phyloP scores from a whole-genome alignment of 129 eudicot genomes.

The Arctium minus region DNA sequence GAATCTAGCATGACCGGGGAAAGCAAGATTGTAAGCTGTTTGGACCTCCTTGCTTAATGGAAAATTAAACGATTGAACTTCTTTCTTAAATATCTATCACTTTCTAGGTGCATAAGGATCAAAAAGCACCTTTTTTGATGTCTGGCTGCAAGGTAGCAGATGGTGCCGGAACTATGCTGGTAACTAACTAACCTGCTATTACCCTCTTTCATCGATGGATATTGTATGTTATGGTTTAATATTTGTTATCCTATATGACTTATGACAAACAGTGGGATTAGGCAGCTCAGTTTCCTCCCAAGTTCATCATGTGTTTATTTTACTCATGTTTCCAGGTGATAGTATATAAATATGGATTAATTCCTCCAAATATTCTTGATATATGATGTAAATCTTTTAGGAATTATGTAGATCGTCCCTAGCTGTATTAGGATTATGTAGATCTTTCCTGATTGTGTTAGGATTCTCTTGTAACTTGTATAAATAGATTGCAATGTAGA shows the following conservation, averaged over 20 bases:
- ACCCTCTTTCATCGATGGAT: background rate
- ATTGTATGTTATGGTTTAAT: background rate
- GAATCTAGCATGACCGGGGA: slow-evolving; percentile 99
- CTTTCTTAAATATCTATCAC: slow-evolving; percentile 11
- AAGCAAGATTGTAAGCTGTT: slow-evolving; percentile 92
- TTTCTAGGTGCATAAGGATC: slow-evolving; percentile 68
- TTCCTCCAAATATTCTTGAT: no score
- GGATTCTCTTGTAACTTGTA: no score
- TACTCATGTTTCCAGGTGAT: no score
- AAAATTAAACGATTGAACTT: background rate
- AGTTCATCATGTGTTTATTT: background rate
- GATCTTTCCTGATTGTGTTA: no score
- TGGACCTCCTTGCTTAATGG: slow-evolving; percentile 21
- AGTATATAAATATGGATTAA: no score
- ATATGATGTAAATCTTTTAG: no score
- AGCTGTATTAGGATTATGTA: no score
- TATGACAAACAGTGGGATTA: background rate
- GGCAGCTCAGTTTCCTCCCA: background rate
- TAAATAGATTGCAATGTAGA: no score
- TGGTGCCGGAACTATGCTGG: slow-evolving; percentile 98
- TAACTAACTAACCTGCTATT: slow-evolving; percentile 22
- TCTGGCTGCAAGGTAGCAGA: slow-evolving; percentile 98
- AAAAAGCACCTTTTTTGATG: slow-evolving; percentile 80
- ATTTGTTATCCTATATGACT: background rate
- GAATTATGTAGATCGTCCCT: no score